A percentile compares a stretch with the other conserved stretches of the same genome.
Conservation (phyloP, 2,329 filamentous ascomycete genomes). For the Teratosphaeria zuluensis region DNA sequence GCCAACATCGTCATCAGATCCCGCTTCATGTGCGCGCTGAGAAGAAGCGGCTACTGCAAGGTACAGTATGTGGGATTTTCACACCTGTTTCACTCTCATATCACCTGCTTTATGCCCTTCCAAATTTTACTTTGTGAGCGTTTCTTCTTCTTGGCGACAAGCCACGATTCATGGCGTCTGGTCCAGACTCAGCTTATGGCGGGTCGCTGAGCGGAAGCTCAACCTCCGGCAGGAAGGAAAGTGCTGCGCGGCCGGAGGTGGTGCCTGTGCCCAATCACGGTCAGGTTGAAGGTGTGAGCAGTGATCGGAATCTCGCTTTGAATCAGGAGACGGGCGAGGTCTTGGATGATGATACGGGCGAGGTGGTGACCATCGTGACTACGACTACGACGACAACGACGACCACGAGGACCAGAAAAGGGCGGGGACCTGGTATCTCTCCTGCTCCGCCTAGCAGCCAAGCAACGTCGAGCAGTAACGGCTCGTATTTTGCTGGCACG, state of each 20-base stretch:
- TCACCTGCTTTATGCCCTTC: not conserved
- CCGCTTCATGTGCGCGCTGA: not conserved
- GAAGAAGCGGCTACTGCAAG: not conserved
- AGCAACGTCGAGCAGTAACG: not conserved
- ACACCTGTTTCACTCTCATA: not conserved
- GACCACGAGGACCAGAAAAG: constrained; percentile 8
- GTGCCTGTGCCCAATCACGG: constrained; percentile 12
- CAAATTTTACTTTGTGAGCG: not conserved
- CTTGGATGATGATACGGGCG: constrained; percentile 21
- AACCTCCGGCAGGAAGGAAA: not conserved
- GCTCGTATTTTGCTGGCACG: not conserved
- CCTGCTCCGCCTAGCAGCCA: not conserved
- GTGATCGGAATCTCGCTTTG: constrained; percentile 16
- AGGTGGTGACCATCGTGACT: constrained; percentile 21
- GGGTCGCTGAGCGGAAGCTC: not conserved
- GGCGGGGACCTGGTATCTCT: not conserved
- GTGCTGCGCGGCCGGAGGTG: not conserved
- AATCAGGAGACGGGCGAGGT: constrained; percentile 21
- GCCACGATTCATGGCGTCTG: not conserved
- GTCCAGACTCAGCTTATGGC: not conserved
- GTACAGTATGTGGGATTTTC: not conserved
- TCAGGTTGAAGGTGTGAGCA: constrained; percentile 17
- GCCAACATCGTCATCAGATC: not conserved
- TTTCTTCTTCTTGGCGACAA: not conserved
- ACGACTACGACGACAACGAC: constrained; percentile 25